These are phyloP conservation scores for Candida sanyaensis DNA, from an alignment of 1,139 yeast species.

Conservation along the genomic window DNA sequence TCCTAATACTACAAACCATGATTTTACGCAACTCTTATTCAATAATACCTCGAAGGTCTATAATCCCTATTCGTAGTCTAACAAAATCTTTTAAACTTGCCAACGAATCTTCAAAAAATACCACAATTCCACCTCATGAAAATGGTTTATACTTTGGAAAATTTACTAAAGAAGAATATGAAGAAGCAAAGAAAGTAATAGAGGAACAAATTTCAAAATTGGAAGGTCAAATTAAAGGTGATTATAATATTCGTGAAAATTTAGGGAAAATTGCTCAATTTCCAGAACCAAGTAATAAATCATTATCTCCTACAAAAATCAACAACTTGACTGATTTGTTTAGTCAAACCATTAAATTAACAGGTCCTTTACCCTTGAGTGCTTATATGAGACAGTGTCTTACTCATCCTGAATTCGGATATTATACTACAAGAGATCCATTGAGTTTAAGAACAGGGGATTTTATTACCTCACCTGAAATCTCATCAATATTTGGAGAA, in stretches of 20 bases:
- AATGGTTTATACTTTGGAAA: constrained; percentile 28
- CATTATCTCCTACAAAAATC: constrained; percentile 18
- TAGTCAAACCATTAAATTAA: constrained; percentile 58
- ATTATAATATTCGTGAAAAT: constrained; percentile 36
- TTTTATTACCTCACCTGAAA: constrained; percentile 85
- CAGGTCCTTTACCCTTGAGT: constrained; percentile 77
- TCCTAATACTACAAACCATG: background rate
- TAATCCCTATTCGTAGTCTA: background rate
- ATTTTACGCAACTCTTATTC: background rate
- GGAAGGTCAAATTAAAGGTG: constrained; percentile 44
- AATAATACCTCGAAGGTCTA: background rate
- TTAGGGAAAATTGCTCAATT: constrained; percentile 38
- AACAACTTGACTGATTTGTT: constrained; percentile 42
- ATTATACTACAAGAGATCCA: constrained; percentile 79
- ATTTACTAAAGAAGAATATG: constrained; percentile 44
- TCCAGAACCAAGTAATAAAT: constrained; percentile 22
- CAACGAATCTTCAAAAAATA: background rate
- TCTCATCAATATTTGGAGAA: constrained; percentile 87
- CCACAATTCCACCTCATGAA: constrained; percentile 10
- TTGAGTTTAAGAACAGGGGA: constrained; percentile 66
- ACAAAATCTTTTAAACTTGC: background rate
- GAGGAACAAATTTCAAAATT: constrained; percentile 34
- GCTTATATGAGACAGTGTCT: constrained; percentile 82
- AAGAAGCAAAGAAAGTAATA: constrained; percentile 38
- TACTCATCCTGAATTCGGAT: constrained; percentile 77